phyloP scores from a whole-genome alignment of 139 green algal genomes.

The Micractinium conductrix region DNA sequence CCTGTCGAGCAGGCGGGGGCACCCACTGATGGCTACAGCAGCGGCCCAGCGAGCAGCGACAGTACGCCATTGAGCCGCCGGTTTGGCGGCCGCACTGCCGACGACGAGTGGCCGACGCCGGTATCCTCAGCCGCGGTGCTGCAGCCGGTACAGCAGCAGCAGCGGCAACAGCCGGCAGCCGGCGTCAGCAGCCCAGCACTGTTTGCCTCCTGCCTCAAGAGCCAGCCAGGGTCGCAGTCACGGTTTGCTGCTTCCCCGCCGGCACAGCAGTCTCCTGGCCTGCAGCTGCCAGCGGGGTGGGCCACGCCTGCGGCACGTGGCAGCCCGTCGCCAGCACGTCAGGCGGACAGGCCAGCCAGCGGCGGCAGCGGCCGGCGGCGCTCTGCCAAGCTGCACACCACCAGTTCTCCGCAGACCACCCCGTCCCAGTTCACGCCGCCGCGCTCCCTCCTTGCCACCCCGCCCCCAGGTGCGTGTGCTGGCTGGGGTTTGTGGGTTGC shows the following conservation, averaged over 20 bases:
- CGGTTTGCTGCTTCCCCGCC: background rate
- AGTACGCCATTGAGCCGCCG: too few relatives aligned
- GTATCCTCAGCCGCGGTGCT: too few relatives aligned
- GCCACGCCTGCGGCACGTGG: background rate
- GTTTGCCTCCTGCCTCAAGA: conserved; percentile 25
- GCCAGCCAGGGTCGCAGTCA: background rate
- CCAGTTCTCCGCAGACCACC: background rate
- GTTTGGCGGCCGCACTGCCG: too few relatives aligned
- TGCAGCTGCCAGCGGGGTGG: background rate
- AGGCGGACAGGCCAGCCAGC: conserved; percentile 16
- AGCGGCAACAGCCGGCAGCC: background rate
- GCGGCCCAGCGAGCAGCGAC: too few relatives aligned
- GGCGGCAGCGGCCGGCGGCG: background rate
- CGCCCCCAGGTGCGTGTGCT: background rate
- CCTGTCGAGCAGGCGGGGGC: too few relatives aligned
- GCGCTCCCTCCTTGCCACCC: conserved; percentile 2
- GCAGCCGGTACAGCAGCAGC: conserved; percentile 7
- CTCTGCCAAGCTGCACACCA: conserved; percentile 16
- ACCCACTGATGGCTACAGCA: too few relatives aligned
- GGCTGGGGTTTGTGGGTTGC: background rate
- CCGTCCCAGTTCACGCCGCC: background rate
- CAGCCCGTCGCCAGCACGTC: background rate
- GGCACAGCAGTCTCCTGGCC: background rate
- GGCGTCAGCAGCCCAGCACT: background rate
- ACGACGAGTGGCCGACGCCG: too few relatives aligned